These are phyloP conservation scores for Flueggea neowawraea DNA, from an alignment of 441 rosid species.

Conservation along the genomic window DNA sequence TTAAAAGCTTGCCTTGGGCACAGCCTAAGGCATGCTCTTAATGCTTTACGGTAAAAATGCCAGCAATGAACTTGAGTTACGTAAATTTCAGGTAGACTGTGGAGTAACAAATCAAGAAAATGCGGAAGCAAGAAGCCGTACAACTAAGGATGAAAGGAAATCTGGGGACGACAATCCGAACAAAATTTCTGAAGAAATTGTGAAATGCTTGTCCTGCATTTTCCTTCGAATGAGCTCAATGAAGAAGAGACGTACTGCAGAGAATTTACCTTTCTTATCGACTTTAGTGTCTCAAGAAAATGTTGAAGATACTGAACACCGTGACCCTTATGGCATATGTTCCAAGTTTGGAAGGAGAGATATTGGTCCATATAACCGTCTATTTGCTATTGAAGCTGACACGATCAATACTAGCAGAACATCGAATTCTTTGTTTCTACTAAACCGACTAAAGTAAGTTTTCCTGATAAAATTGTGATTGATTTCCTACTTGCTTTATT, in stretches of 20 bases:
- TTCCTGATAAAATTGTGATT: background rate
- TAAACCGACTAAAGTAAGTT: slow-evolving; percentile 58
- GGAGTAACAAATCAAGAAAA: slow-evolving; percentile 28
- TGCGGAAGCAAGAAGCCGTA: slow-evolving; percentile 32
- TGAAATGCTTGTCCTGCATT: slow-evolving; percentile 59
- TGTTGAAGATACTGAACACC: slow-evolving; percentile 20
- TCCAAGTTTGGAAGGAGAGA: slow-evolving; percentile 49
- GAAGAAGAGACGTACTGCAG: slow-evolving; percentile 30
- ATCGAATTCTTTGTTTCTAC: slow-evolving; percentile 51
- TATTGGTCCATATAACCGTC: slow-evolving; percentile 62
- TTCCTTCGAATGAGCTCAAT: slow-evolving; percentile 54
- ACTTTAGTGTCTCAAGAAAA: slow-evolving; percentile 25
- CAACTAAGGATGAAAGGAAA: slow-evolving; percentile 24
- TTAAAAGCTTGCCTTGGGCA: no score
- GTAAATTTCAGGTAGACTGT: slow-evolving; percentile 37
- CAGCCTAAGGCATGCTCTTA: no score
- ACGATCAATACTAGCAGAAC: slow-evolving; percentile 46
- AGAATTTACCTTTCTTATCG: slow-evolving; percentile 30
- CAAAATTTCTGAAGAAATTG: slow-evolving; percentile 64
- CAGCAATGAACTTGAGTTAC: background rate
- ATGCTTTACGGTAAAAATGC: no score
- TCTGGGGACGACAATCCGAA: slow-evolving; percentile 41
- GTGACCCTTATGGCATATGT: slow-evolving; percentile 57
- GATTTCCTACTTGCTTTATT: slow-evolving; percentile 1
- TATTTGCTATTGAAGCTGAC: slow-evolving; percentile 42